Base-by-base conservation (phyloP, 352 stramenopile genomes). In the Elongisporangium undulatum region DNA sequence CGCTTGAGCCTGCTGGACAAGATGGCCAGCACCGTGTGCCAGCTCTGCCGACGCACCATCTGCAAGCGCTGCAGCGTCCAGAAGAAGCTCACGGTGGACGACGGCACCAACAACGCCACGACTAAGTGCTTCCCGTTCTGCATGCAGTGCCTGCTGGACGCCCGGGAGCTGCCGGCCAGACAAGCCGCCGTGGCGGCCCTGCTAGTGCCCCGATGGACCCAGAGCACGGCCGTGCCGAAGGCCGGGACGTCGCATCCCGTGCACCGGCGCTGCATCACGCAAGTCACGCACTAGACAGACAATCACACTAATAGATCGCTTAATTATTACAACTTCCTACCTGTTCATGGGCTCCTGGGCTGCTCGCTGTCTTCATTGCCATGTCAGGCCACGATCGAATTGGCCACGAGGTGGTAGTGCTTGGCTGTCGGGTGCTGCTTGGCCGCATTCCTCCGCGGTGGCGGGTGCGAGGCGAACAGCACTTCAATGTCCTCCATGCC, bases 41-140 rank as follows among this genome's bases (percentile, higher is more conserved):
- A 84, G 54, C 74, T 81, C 19, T 90, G 80, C 48, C 67, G 62
- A 2, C 62, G 72, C 24, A 67, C 62, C 17, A 72, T 72, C 19
- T 85, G 76, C 53, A 62, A 67, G 53, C 82, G 81, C 54, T 85
- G 76, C 69, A 79, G 57, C 17, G 71, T 85, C 17, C 63, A 81
- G 51, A 85, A 82, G 63, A 85, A 72, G 22, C 45, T 82, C 61
- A 63, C 75, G 13, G 51, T 78, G 21, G 66, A 82, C 55, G 68
- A 62, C 6, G 41, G 63, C 9, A 62, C 70, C 48, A 66, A 77
- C 48, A 66, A 77, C 13, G 49, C 77, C 21, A 39, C 60, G 22
- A 61, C 72, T 22, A 67, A 71, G 50, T 53, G 64, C 41, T 52
- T 82, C 19, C 63, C 73, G 16, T 85, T 85, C 63, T 85, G 75